A percentile compares a stretch with the other conserved stretches of the same genome.
These are phyloP conservation scores for Oidiodendron maius DNA, from an alignment of 495 filamentous ascomycete genomes.

Conservation along the genomic window DNA sequence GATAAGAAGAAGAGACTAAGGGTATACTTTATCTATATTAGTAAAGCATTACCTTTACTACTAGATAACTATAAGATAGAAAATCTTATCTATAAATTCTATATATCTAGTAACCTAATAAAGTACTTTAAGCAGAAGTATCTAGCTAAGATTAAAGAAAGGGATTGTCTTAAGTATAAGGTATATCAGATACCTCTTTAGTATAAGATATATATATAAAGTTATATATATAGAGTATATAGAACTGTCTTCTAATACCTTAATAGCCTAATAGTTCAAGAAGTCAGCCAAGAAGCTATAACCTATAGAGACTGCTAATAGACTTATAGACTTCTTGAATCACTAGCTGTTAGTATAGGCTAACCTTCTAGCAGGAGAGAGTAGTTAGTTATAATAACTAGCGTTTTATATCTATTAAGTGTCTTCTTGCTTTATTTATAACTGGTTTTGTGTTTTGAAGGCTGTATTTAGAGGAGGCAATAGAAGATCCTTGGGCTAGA, in stretches of 20 bases:
- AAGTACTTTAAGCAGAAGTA: conserved; percentile 37
- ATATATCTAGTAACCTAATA: conserved; percentile 27
- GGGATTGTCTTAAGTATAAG: conserved; percentile 8
- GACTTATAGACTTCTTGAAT: no score
- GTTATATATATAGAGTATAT: not conserved
- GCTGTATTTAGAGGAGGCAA: not conserved
- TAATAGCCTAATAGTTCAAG: no score
- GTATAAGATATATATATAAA: conserved; percentile 16
- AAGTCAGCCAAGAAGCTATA: no score
- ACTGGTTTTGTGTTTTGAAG: not conserved
- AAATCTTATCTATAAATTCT: conserved; percentile 25
- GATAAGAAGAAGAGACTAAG: conserved; percentile 27
- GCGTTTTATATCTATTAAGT: not conserved
- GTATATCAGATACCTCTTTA: conserved; percentile 14
- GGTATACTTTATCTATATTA: conserved; percentile 34
- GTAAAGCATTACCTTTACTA: conserved; percentile 19
- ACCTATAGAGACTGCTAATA: no score
- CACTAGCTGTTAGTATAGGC: not conserved
- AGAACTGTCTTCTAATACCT: not conserved
- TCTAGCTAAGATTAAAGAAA: conserved; percentile 22
- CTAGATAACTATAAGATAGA: no score
- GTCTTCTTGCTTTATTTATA: not conserved
- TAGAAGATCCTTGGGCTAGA: not conserved
- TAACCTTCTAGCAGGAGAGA: not conserved
- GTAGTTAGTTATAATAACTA: not conserved